Base-by-base conservation (phyloP, 345 rosid genomes). In the Moricandia moricandioides region DNA sequence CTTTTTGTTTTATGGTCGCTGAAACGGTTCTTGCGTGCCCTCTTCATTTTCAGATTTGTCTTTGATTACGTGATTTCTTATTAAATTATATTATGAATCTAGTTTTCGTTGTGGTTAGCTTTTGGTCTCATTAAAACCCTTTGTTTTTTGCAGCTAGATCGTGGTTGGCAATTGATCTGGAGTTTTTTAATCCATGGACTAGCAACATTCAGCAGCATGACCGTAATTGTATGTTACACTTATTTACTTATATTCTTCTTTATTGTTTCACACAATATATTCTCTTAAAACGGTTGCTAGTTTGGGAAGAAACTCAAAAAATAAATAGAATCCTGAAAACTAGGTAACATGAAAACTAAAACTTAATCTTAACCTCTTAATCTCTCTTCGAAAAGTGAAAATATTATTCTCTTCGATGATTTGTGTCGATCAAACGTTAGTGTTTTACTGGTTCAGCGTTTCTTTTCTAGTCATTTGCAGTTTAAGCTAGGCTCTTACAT, bases 101-200 rank as follows among this genome's bases (percentile, higher is more conserved):
- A 21, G n/a, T 65, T 71, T 64, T 56, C 69, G 60, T 69, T 24
- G 63, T 57, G 17, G 47, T 58, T 71, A 49, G 37, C 69, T 59
- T 78, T 51, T 71, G 35, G 64, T 66, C 43, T 71, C 63, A 62
- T 52, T 59, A 65, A 70, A 65, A 61, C 10, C 2, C n/a, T 33
- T 71, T 78, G n/a, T n/a, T 47, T 72, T 30, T 78, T 86, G 85
- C 90, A 91, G 98, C 73, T 85, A 64, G 78, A 81, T 70, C 69
- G 70, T 58, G 88, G 91, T 71, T 91, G 97, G 98, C 90, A 87
- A 45, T 77, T 80, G 71, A 83, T 91, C 73, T 94, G 98, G 98
- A 84, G 79, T 77, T 80, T 80, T 79, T 71, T 87, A 66, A 76
- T 91, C 82, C 98, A 88, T 43, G 93, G 89, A 62, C 78, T 94